These are phyloP conservation scores for Setomelanomma holmii DNA, from an alignment of 2,329 filamentous ascomycete species.

Conservation along the genomic window DNA sequence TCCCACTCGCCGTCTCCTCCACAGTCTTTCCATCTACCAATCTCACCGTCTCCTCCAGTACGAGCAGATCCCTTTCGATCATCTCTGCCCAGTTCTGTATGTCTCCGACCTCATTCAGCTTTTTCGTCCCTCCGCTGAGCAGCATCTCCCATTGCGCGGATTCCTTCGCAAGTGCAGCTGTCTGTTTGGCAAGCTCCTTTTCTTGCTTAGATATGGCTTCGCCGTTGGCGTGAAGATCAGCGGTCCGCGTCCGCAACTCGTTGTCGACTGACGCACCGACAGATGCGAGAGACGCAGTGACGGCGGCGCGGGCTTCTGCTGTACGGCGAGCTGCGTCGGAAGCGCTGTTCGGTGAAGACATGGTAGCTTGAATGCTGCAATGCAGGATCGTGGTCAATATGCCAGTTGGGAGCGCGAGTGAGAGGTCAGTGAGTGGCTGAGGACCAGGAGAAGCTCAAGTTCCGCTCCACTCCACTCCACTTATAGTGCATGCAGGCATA, in stretches of 20 bases:
- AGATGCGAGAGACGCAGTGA: constrained; percentile 57
- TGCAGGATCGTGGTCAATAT: no score
- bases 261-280: constrained; percentile 74
- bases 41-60: constrained; percentile 50
- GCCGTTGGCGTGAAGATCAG: constrained; percentile 73
- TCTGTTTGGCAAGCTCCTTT: constrained; percentile 67
- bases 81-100: constrained; percentile 90
- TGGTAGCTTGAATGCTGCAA: constrained; percentile 9
- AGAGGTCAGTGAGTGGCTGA: not conserved
- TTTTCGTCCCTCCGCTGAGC: constrained; percentile 67
- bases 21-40: constrained; percentile 39
- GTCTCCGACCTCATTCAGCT: constrained; percentile 79
- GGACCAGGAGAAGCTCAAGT: constrained; percentile 2
- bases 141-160: constrained; percentile 70
- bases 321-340: constrained; percentile 44
- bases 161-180: constrained; percentile 67
- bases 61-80: constrained; percentile 60
- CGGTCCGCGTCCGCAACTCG: constrained; percentile 71
- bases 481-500: constrained; percentile 7
- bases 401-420: not conserved
- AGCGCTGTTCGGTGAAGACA: constrained; percentile 33
- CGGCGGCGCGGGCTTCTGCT: constrained; percentile 59
- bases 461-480: constrained; percentile 5
- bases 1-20: constrained; percentile 42
- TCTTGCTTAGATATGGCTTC: constrained; percentile 72